These are phyloP conservation scores for Globisporangium nunn DNA, from an alignment of 352 stramenopile genomes.

Conservation along the genomic window DNA sequence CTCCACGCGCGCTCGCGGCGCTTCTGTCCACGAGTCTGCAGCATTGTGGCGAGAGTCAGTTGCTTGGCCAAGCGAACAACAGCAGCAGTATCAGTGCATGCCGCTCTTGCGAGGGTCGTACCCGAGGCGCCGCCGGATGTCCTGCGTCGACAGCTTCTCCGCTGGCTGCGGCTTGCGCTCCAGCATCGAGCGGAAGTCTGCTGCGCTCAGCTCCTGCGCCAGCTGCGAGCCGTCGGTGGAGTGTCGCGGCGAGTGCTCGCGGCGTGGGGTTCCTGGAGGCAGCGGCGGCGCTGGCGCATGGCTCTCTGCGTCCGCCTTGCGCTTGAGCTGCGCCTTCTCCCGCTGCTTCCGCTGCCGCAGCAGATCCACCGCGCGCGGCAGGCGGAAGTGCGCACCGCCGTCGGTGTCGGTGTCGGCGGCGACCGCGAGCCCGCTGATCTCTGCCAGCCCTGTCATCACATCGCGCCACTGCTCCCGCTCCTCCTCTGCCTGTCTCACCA, in stretches of 20 bases:
- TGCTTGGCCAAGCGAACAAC: neutral
- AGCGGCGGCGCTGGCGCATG: neutral
- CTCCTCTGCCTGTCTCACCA: neutral
- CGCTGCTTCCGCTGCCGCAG: conserved; percentile 12
- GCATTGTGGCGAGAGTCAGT: conserved; percentile 1
- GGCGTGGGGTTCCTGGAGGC: neutral
- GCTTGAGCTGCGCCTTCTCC: no score
- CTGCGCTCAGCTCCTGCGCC: conserved; percentile 21
- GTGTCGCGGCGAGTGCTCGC: neutral
- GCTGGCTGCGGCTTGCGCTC: conserved; percentile 21
- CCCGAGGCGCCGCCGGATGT: conserved; percentile 55
- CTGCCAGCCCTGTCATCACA: conserved; percentile 15
- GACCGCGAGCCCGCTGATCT: conserved; percentile 16
- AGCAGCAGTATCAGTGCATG: neutral
- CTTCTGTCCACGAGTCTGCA: conserved; percentile 27
- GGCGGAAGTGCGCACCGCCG: conserved; percentile 3
- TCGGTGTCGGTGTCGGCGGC: neutral
- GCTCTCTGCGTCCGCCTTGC: neutral
- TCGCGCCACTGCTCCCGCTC: conserved; percentile 17
- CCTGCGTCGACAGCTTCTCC: conserved; percentile 47
- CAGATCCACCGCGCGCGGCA: conserved; percentile 27
- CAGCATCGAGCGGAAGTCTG: conserved; percentile 62
- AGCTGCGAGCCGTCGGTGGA: neutral
- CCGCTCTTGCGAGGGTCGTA: conserved; percentile 7
- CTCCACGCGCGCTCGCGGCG: conserved; percentile 5